Conservation (phyloP, 345 rosid genomes). For the Bruguiera sexangula region DNA sequence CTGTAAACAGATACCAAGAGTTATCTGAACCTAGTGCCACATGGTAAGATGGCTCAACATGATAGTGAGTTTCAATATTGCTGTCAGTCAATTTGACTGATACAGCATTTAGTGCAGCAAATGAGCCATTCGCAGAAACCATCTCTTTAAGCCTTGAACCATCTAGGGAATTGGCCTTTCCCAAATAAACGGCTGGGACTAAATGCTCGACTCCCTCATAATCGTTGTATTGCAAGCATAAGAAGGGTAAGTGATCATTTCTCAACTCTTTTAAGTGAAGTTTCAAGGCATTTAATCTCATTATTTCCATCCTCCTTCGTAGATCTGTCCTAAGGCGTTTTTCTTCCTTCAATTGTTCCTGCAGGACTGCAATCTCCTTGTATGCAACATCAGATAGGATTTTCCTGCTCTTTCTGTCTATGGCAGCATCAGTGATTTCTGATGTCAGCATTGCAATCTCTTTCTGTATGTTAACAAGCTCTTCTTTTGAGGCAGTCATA, state of each 20-base stretch:
- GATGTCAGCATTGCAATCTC: constrained; percentile 64
- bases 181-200: constrained; percentile 75
- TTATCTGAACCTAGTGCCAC: constrained; percentile 95
- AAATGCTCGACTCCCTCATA: constrained; percentile 67
- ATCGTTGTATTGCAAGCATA: constrained; percentile 78
- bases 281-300: constrained; percentile 66
- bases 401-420: constrained; percentile 72
- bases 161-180: constrained; percentile 51
- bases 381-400: constrained; percentile 60
- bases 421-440: constrained; percentile 73
- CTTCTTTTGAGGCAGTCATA: constrained; percentile 85
- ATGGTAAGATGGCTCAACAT: constrained; percentile 52
- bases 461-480: constrained; percentile 65
- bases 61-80: constrained; percentile 31
- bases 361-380: constrained; percentile 67
- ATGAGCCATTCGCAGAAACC: constrained; percentile 40
- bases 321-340: constrained; percentile 59
- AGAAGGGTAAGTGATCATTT: constrained; percentile 68
- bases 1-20: constrained; percentile 89
- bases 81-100: constrained; percentile 25
- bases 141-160: constrained; percentile 45
- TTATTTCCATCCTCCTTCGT: constrained; percentile 57
- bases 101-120: constrained; percentile 31
- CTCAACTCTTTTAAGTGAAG: constrained; percentile 57
- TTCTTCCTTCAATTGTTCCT: constrained; percentile 68